phyloP scores from a whole-genome alignment of 306 rosid species.

The Fragaria ananassa region DNA sequence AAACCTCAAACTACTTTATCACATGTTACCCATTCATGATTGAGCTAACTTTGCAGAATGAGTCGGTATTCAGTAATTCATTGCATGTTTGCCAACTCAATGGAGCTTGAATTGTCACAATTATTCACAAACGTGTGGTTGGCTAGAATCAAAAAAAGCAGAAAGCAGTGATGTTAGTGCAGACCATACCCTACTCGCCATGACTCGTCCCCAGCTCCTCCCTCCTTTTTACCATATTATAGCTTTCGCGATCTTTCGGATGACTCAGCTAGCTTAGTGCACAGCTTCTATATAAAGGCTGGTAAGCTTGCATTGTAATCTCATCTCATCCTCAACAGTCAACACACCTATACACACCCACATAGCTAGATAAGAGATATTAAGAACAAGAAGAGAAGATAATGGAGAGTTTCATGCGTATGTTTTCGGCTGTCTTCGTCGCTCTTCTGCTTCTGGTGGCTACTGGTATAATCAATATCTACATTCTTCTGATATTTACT shows the following conservation, averaged over 20 bases:
- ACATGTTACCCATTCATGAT: not conserved
- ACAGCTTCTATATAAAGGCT: not conserved
- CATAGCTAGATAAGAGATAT: not conserved
- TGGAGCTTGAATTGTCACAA: not conserved
- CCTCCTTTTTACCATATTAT: not conserved
- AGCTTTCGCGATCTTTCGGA: not conserved
- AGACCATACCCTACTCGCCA: not conserved
- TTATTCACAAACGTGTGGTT: not conserved
- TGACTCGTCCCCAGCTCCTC: not conserved
- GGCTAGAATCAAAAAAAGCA: not conserved
- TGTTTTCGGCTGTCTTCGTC: constrained; percentile 40
- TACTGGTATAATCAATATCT: constrained; percentile 30
- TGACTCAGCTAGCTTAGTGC: not conserved
- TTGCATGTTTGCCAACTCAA: not conserved
- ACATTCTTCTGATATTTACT: too few species aligned
- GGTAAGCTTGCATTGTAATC: not conserved
- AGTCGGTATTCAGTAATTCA: not conserved
- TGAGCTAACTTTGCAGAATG: not conserved
- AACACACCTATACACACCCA: not conserved
- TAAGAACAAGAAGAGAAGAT: not conserved
- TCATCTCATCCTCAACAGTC: not conserved
- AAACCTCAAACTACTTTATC: too few species aligned
- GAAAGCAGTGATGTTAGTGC: not conserved
- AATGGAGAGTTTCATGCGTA: constrained; percentile 48
- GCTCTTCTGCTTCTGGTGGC: constrained; percentile 46